Base-by-base conservation (phyloP, 1,139 yeast species). In the Lodderomyces margitis region DNA sequence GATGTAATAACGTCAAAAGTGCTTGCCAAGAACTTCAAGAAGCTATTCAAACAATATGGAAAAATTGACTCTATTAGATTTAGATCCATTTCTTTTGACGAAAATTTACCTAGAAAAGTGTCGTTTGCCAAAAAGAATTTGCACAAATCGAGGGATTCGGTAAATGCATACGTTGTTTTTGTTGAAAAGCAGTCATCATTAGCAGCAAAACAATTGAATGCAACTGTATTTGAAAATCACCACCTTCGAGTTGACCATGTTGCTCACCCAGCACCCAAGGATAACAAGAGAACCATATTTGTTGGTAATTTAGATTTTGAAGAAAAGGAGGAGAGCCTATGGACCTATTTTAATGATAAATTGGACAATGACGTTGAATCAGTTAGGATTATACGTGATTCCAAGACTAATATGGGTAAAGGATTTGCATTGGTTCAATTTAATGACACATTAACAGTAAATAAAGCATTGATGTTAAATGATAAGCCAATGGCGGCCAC, bases 381-480 rank as follows among this genome's bases (percentile, higher is more conserved):
- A 48, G 97, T 91, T 20, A 79, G 99, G 59, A 75, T 94, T 41
- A 79, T 94, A 27, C 81, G 99, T 58, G 98, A 94, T 61, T 68
- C 95, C 15, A 87, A 87, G 64, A 92, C 98, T 21, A 92, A 94
- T 56, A 72, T 92, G 48, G 99, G 98, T 52, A 94, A 92, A 66
- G 99, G 99, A 4, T 91, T 94, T 68, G 98, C 96, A 4, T 87
- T 89, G 61, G 89, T 94, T 25, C 98, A 92, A 64, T 94, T 91
- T 67, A 78, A 74, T 48, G 96, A 91, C 62, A 68, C 91, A 20
- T 77, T 83, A 45, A 74, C 84, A 31, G 96, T 94, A 11, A 82
- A 84, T 50, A 86, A 87, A 58, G 97, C 97, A 0, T 65, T 94
- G 45, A 62, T 88, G 48, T 68, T 88, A 47, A 78, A 91, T 59